Base-by-base conservation (phyloP, 2,329 filamentous ascomycete species). In the Camillea tinctor region DNA sequence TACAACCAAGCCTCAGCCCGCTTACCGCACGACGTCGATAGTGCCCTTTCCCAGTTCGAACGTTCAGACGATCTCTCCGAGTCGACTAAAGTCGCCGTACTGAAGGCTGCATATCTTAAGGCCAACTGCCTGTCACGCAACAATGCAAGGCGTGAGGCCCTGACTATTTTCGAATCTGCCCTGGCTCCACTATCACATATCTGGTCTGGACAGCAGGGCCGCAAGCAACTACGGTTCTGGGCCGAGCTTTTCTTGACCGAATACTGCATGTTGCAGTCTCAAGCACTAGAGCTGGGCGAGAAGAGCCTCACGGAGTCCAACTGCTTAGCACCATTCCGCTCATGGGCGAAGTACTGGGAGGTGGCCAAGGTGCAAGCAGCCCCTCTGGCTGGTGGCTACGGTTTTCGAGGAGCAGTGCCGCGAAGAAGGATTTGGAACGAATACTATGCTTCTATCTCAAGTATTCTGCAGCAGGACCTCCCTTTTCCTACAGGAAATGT, bases 41-140 rank as follows among this genome's bases (percentile, higher is more conserved):
- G 81, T 51, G 81, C 84, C 30, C 78, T 85, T 60, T 73, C 81
- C 24, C 77, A 79, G 48, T 73, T 87, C 58, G 81, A 83, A 52
- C 77, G 78, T n/a, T 74, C 78, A n/a, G 80, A 80, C 8, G 78
- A 81, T 50, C 75, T 85, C 15, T 84, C 85, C 2, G 85, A 88
- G 71, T 97, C 92, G 92, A 92, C 92, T 2, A 88, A 87, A 64
- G 89, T 95, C 20, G 96, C 92, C 75, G 84, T 89, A 24, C 80
- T 95, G 57, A 96, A 94, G 74, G 87, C 87, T 20, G 85, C 87
- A 53, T 96, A 92, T 72, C 82, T 96, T 54, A 89, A 88, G 73
- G 91, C 90, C 73, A 88, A 81, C 71, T 83, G 83, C 66, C 76
- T 86, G 57, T 79, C 80, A 30, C 80, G 81, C 22, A 77, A 77